Percentiles rank a stretch among this genome's conserved stretches.
Conservation (phyloP, 2,329 filamentous ascomycete genomes). For the Dryadomyces quercivorus region DNA sequence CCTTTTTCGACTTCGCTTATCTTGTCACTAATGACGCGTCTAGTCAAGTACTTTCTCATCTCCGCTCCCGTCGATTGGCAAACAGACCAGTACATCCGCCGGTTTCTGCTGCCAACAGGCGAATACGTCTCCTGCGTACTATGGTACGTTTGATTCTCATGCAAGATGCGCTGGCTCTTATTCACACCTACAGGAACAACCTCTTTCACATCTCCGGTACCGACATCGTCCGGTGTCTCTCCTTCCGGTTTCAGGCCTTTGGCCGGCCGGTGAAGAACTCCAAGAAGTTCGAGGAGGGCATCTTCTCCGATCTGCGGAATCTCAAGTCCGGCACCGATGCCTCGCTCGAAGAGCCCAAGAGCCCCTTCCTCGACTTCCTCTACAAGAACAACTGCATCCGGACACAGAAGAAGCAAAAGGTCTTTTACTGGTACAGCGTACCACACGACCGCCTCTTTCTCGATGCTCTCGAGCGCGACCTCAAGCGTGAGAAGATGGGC, state of each 20-base stretch:
- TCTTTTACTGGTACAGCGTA: conserved; percentile 99
- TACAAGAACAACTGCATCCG: conserved; percentile 99
- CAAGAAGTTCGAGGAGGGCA: conserved; percentile 99
- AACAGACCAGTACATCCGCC: conserved; percentile 88
- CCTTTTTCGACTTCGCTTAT: neutral
- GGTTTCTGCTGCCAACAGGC: conserved; percentile 89
- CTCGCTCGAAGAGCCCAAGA: conserved; percentile 96
- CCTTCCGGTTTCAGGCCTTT: conserved; percentile 97
- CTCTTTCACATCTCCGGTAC: conserved; percentile 99
- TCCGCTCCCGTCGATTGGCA: conserved; percentile 98
- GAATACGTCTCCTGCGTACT: conserved; percentile 98
- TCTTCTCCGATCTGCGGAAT: conserved; percentile 97
- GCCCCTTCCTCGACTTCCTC: conserved; percentile 92
- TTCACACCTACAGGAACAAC: conserved; percentile 51
- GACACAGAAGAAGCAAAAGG: conserved; percentile 99
- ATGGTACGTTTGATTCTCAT: conserved; percentile 31
- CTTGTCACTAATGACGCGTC: conserved; percentile 12
- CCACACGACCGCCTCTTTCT: conserved; percentile 95
- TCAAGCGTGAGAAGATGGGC: conserved; percentile 99
- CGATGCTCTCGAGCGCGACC: conserved; percentile 88
- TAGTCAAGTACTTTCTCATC: conserved; percentile 99
- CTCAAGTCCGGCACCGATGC: conserved; percentile 97
- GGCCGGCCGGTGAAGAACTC: conserved; percentile 98
- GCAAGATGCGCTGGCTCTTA: too few species aligned
- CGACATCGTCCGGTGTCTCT: conserved; percentile 95